These are phyloP conservation scores for Eremomyces bilateralis DNA, from an alignment of 495 filamentous ascomycete species.

Conservation along the genomic window DNA sequence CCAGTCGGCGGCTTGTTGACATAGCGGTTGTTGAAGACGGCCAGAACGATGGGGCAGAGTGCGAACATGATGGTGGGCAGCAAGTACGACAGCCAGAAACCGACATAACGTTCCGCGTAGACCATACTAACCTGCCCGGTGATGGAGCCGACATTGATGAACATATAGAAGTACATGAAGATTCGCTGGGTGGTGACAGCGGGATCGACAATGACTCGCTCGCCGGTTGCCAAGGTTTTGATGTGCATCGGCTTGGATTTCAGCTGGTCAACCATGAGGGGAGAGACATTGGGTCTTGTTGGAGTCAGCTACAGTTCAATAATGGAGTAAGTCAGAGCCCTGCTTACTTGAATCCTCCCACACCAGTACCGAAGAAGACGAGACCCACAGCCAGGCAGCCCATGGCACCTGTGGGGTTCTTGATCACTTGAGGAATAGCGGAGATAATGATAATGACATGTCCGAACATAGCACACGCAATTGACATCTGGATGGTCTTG, in stretches of 20 bases:
- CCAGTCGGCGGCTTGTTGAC: conserved; percentile 33
- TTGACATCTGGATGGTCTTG: conserved; percentile 39
- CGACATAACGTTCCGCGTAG: conserved; percentile 52
- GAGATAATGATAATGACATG: conserved; percentile 44
- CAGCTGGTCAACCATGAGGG: conserved; percentile 36
- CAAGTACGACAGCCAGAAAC: conserved; percentile 48
- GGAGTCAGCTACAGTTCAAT: too few relatives aligned
- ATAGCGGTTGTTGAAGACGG: conserved; percentile 37
- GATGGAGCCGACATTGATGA: conserved; percentile 48
- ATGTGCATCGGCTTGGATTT: conserved; percentile 18
- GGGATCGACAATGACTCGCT: conserved; percentile 46
- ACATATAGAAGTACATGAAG: conserved; percentile 43
- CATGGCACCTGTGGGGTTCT: conserved; percentile 30
- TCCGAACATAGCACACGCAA: conserved; percentile 38
- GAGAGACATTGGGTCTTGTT: conserved; percentile 38
- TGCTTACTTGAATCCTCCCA: conserved; percentile 47
- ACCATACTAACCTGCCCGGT: conserved; percentile 32
- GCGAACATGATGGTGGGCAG: conserved; percentile 24
- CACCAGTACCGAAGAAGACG: conserved; percentile 43
- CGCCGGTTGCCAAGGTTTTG: conserved; percentile 6
- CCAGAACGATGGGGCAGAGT: conserved; percentile 40
- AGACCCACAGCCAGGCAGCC: conserved; percentile 38
- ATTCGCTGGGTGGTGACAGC: conserved; percentile 36
- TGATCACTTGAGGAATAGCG: conserved; percentile 37
- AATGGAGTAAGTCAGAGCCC: too few relatives aligned